A percentile compares a stretch with the other conserved stretches of the same genome.
Evolutionary conservation across 2,329 filamentous ascomycete genomes (phyloP).

Genomic region (Sporothrix globosa): DNA sequence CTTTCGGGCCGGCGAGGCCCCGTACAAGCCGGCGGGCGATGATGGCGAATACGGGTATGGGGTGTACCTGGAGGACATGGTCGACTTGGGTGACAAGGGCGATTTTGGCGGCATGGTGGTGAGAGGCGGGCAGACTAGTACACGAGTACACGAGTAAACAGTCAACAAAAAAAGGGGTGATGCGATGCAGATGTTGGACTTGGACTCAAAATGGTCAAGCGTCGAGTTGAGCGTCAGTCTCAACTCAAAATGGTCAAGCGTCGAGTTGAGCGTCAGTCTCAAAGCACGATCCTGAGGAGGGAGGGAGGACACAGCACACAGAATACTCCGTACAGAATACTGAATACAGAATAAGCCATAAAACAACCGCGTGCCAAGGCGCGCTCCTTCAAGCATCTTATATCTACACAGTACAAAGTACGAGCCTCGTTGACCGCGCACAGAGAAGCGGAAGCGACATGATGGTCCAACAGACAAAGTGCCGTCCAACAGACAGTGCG

Average conservation of each 20-base stretch:
- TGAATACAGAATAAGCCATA: background rate
- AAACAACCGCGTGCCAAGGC: background rate
- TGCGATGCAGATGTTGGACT: background rate
- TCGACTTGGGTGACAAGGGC: too few species aligned
- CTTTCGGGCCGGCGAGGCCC: background rate
- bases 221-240: conserved; percentile 14
- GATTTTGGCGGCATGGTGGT: too few species aligned
- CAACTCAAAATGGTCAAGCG: background rate
- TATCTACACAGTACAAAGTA: background rate
- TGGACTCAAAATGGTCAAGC: background rate
- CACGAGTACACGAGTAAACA: background rate
- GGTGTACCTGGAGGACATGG: too few species aligned
- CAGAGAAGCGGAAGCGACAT: too few species aligned
- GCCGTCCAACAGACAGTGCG: too few species aligned
- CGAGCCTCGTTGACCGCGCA: too few species aligned
- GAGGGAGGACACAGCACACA: background rate
- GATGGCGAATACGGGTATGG: too few species aligned
- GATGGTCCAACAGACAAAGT: too few species aligned
- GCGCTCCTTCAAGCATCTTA: background rate
- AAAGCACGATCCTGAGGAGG: too few species aligned
- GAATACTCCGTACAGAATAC: too few species aligned
- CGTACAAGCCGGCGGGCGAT: background rate
- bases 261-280: conserved; percentile 14
- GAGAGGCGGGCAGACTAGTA: background rate
- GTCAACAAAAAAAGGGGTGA: background rate